phyloP scores from a whole-genome alignment of 495 filamentous ascomycete species.

The Talaromyces stipitatus region DNA sequence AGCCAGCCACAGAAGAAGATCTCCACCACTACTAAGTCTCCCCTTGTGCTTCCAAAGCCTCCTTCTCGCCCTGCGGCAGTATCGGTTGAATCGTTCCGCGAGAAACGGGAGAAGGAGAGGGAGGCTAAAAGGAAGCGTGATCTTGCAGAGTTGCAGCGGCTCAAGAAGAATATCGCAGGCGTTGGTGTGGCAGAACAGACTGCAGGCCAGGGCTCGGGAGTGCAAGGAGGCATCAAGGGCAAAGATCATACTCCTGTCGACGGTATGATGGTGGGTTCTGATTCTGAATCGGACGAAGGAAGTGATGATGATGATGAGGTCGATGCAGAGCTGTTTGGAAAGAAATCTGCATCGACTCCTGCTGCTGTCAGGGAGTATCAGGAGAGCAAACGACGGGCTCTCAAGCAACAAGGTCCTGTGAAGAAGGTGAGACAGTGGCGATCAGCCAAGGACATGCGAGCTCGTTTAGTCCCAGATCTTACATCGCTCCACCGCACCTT shows the following conservation, averaged over 20 bases:
- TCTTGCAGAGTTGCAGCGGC: constrained; percentile 55
- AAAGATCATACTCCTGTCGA: constrained; percentile 72
- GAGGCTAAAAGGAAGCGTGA: constrained; percentile 68
- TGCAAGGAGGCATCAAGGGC: constrained; percentile 66
- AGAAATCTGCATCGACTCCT: constrained; percentile 32
- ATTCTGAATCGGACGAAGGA: constrained; percentile 67
- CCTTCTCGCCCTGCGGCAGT: constrained; percentile 32
- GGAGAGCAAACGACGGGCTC: constrained; percentile 44
- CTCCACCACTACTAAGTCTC: constrained; percentile 26
- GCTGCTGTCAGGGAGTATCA: constrained; percentile 46
- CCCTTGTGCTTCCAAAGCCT: constrained; percentile 24
- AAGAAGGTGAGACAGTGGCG: constrained; percentile 70
- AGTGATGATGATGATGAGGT: constrained; percentile 60
- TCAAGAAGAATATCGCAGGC: constrained; percentile 47
- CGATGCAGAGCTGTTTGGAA: constrained; percentile 53
- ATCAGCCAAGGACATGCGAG: constrained; percentile 87
- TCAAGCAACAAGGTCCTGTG: constrained; percentile 58
- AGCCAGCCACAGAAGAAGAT: constrained; percentile 28
- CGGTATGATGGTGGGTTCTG: constrained; percentile 79
- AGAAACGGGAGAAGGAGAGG: constrained; percentile 61
- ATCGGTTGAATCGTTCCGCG: constrained; percentile 48
- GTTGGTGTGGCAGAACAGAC: constrained; percentile 49
- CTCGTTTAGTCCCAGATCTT: constrained; percentile 83
- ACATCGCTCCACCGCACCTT: constrained; percentile 76
- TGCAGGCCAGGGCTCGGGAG: constrained; percentile 67